Conservation (phyloP, 140 eudicot genomes). For the Erigeron philadelphicus region DNA sequence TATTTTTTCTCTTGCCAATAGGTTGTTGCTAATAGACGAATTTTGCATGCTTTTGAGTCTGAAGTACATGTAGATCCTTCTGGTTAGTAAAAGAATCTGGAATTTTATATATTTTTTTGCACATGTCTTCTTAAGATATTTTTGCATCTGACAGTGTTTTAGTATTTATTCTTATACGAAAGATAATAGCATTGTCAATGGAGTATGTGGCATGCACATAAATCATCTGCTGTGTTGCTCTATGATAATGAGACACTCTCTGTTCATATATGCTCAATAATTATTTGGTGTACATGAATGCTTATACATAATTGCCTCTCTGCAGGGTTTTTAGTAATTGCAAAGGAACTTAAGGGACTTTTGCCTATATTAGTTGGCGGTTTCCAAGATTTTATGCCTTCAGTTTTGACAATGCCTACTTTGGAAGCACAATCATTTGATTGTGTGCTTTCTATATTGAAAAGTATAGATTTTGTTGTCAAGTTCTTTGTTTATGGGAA, state of each 20-base stretch:
- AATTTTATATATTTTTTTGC: constrained; percentile 18
- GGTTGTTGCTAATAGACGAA: constrained; percentile 27
- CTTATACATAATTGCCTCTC: constrained; percentile 7
- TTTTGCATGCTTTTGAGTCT: constrained; percentile 72
- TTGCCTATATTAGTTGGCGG: constrained; percentile 68
- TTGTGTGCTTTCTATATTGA: constrained; percentile 70
- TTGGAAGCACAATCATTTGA: constrained; percentile 77
- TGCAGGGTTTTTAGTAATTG: constrained; percentile 45
- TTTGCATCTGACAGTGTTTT: not conserved
- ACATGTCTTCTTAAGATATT: not conserved
- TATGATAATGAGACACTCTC: not conserved
- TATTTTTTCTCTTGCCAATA: constrained; percentile 21
- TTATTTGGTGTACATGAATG: not conserved
- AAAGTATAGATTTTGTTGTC: constrained; percentile 55
- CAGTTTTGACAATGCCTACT: constrained; percentile 33
- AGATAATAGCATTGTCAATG: not conserved
- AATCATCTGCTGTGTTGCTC: not conserved
- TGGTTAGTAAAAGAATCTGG: constrained; percentile 42
- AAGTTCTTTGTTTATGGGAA: constrained; percentile 44
- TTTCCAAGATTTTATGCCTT: constrained; percentile 59
- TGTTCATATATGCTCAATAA: not conserved
- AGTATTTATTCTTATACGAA: not conserved
- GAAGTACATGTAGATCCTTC: constrained; percentile 42
- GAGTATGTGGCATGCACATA: not conserved
- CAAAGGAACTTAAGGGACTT: constrained; percentile 52